Conservation (phyloP, 306 rosid species). For the Cyamopsis tetragonoloba region DNA sequence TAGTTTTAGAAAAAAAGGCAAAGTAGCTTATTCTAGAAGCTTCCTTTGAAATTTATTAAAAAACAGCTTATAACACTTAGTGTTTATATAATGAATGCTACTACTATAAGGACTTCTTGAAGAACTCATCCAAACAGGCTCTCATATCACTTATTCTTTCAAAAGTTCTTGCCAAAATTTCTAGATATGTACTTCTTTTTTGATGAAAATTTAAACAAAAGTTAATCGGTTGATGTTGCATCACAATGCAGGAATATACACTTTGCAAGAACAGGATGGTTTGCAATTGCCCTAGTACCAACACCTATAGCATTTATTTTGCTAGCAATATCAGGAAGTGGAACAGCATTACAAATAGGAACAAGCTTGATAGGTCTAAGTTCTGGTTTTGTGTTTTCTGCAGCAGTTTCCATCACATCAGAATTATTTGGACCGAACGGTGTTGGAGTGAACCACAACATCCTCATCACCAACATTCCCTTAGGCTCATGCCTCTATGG, state of each 20-base stretch:
- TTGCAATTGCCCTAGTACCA: slow-evolving; percentile 42
- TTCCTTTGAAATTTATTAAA: too few relatives aligned
- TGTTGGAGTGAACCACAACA: slow-evolving; percentile 52
- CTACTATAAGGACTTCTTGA: too few relatives aligned
- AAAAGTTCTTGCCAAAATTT: not conserved
- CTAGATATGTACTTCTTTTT: not conserved
- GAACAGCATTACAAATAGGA: slow-evolving; percentile 23
- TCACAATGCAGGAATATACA: slow-evolving; percentile 34
- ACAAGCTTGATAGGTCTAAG: slow-evolving; percentile 44
- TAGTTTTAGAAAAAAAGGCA: too few relatives aligned
- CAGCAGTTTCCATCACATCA: slow-evolving; percentile 45
- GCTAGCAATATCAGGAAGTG: slow-evolving; percentile 34
- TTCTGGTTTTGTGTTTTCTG: slow-evolving; percentile 46
- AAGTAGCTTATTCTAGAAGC: too few relatives aligned
- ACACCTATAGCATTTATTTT: slow-evolving; percentile 45
- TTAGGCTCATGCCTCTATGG: slow-evolving; percentile 45
- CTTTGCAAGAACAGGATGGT: slow-evolving; percentile 59
- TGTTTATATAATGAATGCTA: too few relatives aligned
- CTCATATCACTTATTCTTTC: too few relatives aligned
- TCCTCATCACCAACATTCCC: slow-evolving; percentile 55
- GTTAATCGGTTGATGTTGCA: not conserved
- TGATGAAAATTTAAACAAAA: not conserved
- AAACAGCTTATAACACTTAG: too few relatives aligned
- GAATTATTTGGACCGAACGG: slow-evolving; percentile 52
- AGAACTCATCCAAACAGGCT: too few relatives aligned